Evolutionary conservation across 1,139 yeast genomes (phyloP).

Genomic region (Yamadazyma kanchanaburiensis): DNA sequence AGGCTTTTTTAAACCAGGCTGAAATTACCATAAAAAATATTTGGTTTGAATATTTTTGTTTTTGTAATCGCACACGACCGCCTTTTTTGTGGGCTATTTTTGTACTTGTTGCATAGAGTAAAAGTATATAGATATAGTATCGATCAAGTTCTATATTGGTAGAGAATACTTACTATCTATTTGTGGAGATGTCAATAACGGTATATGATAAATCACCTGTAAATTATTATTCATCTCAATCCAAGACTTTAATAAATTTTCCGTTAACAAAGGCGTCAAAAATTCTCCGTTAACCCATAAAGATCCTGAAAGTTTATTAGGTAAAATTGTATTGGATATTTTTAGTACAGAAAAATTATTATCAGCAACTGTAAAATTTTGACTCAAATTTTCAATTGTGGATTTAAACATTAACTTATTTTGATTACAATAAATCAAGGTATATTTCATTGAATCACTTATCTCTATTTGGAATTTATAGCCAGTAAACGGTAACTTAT

Average conservation of each 20-base stretch:
- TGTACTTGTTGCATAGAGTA: too few species aligned
- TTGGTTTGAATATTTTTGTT: too few species aligned
- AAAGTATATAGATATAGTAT: too few species aligned
- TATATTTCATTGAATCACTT: conserved; percentile 8
- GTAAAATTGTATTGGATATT: conserved; percentile 9
- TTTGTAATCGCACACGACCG: too few species aligned
- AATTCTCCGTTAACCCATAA: conserved; percentile 8
- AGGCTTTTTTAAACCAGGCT: too few species aligned
- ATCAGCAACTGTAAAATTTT: conserved; percentile 8
- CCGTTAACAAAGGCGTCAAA: conserved; percentile 27
- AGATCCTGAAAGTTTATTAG: conserved; percentile 11
- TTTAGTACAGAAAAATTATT: conserved; percentile 8
- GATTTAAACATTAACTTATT: conserved; percentile 25
- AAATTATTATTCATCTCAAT: conserved; percentile 21
- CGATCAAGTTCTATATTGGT: too few species aligned
- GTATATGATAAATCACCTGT: conserved; percentile 23
- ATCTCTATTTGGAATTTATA: conserved; percentile 30
- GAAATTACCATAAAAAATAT: too few species aligned
- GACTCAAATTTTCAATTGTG: conserved; percentile 15
- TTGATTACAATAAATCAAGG: conserved; percentile 27
- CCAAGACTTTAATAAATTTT: conserved; percentile 23
- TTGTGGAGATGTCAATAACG: conserved; percentile 29
- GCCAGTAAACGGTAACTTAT: conserved; percentile 27
- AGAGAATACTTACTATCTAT: conserved; percentile 23
- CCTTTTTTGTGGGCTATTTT: too few species aligned